Percentiles rank a stretch among this genome's conserved stretches.
Evolutionary conservation across 441 rosid genomes (phyloP).

Genomic region (Brassica hybrid): DNA sequence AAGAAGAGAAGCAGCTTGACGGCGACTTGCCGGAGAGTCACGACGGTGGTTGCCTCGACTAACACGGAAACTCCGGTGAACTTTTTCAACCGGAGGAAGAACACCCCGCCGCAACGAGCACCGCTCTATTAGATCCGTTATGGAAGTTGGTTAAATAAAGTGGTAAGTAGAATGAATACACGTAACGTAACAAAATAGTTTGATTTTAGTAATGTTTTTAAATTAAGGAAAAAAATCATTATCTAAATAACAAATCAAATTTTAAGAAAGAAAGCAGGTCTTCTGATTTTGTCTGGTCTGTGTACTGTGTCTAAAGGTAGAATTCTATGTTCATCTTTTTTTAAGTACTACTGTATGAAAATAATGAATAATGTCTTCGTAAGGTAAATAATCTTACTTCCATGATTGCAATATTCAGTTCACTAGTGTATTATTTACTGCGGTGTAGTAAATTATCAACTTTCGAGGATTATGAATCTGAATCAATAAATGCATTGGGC

Average conservation of each 20-base stretch:
- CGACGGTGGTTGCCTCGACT: constrained; percentile 40
- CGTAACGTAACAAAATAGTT: constrained; percentile 30
- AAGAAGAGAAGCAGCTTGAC: constrained; percentile 77
- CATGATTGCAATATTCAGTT: constrained; percentile 25
- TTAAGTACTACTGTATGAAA: not conserved
- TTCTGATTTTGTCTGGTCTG: constrained; percentile 26
- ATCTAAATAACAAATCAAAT: not conserved
- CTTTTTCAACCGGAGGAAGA: constrained; percentile 74
- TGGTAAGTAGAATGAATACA: constrained; percentile 41
- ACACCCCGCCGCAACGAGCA: constrained; percentile 81
- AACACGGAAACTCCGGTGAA: constrained; percentile 53
- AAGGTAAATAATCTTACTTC: not conserved
- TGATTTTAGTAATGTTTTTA: not conserved
- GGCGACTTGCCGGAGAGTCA: constrained; percentile 52
- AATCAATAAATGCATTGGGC: constrained; percentile 33
- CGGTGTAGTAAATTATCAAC: constrained; percentile 24
- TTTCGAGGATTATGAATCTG: not conserved
- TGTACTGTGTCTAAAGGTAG: constrained; percentile 6
- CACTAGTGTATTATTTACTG: constrained; percentile 23
- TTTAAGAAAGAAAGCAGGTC: not conserved
- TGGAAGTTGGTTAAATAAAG: not conserved
- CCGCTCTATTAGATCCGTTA: constrained; percentile 63
- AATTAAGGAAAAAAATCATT: not conserved
- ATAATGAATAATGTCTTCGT: constrained; percentile 22
- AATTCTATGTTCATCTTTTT: constrained; percentile 24